These are phyloP conservation scores for Saccharomyces hybrid DNA, from an alignment of 1,139 yeast genomes.

Conservation along the genomic window DNA sequence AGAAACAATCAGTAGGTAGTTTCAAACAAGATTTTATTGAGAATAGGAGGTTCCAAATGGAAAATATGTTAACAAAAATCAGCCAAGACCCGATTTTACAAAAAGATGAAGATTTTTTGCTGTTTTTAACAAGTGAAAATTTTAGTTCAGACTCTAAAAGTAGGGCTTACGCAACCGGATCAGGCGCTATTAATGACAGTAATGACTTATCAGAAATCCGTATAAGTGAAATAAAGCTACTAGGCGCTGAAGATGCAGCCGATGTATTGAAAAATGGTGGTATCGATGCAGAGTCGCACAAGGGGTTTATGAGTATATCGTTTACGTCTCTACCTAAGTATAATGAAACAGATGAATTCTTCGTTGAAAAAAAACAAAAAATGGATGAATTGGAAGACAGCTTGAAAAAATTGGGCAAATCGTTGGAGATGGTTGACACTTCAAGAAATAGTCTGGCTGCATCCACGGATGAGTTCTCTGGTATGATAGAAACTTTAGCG, in stretches of 20 bases:
- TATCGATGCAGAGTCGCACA: slow-evolving; percentile 25
- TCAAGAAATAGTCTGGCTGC: slow-evolving; percentile 71
- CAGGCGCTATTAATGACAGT: slow-evolving; percentile 43
- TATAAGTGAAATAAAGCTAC: slow-evolving; percentile 27
- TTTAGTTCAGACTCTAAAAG: slow-evolving; percentile 59
- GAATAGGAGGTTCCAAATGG: slow-evolving; percentile 76
- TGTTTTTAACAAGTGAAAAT: slow-evolving; percentile 70
- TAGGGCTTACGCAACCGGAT: slow-evolving; percentile 50
- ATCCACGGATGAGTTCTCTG: slow-evolving; percentile 57
- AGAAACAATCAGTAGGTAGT: slow-evolving; percentile 86
- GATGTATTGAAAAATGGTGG: slow-evolving; percentile 29
- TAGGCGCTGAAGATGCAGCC: slow-evolving; percentile 31
- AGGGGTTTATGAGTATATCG: slow-evolving; percentile 28
- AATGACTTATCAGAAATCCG: slow-evolving; percentile 39
- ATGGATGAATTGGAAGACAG: slow-evolving; percentile 69
- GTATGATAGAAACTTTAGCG: slow-evolving; percentile 50
- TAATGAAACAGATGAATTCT: slow-evolving; percentile 73
- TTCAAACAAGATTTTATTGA: slow-evolving; percentile 85
- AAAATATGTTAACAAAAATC: slow-evolving; percentile 73
- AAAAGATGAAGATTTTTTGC: slow-evolving; percentile 64
- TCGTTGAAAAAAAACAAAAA: slow-evolving; percentile 59
- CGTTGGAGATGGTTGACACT: slow-evolving; percentile 64
- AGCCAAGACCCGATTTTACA: slow-evolving; percentile 49
- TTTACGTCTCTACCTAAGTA: slow-evolving; percentile 42
- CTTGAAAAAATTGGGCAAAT: slow-evolving; percentile 58